A percentile compares a stretch with the other conserved stretches of the same genome.
Conservation (phyloP, 2,329 filamentous ascomycete species). For the Fonsecaea monophora region DNA sequence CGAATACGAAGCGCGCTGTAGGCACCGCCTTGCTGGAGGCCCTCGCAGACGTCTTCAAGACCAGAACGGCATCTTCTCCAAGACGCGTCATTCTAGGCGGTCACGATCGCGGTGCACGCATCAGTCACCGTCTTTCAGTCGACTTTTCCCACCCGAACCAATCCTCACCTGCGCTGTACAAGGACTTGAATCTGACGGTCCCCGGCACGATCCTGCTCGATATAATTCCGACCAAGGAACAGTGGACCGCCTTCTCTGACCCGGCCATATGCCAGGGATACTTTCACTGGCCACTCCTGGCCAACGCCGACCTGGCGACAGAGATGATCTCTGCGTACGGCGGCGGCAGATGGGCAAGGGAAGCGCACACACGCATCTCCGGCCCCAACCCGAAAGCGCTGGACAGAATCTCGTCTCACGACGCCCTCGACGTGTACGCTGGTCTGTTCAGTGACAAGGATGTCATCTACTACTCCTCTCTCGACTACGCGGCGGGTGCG, state of each 20-base stretch:
- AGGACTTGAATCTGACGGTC: conserved; percentile 45
- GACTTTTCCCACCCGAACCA: conserved; percentile 42
- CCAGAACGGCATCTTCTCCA: conserved; percentile 35
- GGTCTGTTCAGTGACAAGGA: conserved; percentile 52
- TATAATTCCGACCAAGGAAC: conserved; percentile 57
- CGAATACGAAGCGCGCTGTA: conserved; percentile 50
- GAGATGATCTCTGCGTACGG: conserved; percentile 54
- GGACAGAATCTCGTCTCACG: conserved; percentile 40
- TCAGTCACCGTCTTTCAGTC: conserved; percentile 58
- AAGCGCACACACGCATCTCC: conserved; percentile 45
- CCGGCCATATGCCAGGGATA: conserved; percentile 48
- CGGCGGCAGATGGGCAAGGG: conserved; percentile 48
- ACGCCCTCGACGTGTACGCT: conserved; percentile 54
- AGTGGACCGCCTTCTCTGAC: conserved; percentile 53
- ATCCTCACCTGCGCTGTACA: conserved; percentile 16
- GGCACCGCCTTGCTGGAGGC: conserved; percentile 53
- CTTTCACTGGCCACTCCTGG: conserved; percentile 62
- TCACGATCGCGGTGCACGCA: conserved; percentile 59
- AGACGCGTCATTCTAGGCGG: conserved; percentile 54
- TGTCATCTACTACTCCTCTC: conserved; percentile 53
- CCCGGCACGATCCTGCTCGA: conserved; percentile 54
- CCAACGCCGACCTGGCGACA: conserved; percentile 53
- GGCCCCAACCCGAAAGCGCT: conserved; percentile 38
- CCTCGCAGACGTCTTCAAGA: conserved; percentile 45
- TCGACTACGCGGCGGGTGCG: conserved; percentile 57